Conservation (phyloP, 2,329 filamentous ascomycete species). For the Teratosphaeria pseudoeucalypti region DNA sequence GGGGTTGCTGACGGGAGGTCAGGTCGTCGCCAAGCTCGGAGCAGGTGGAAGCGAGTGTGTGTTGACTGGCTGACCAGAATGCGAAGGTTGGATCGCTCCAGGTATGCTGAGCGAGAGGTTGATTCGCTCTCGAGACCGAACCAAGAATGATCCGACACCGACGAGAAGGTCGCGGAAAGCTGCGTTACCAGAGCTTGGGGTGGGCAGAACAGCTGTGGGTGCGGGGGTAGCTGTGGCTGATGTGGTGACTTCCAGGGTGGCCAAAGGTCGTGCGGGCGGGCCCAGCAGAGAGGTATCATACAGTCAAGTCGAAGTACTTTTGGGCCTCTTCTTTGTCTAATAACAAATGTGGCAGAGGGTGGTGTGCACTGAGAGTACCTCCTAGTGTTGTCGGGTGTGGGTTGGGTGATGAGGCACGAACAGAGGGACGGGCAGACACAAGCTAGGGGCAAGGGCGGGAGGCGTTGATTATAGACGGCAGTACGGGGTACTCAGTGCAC, state of each 20-base stretch:
- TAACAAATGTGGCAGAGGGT: slow-evolving; percentile 15
- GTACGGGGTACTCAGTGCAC: neutral
- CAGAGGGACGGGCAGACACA: neutral
- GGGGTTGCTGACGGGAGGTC: neutral
- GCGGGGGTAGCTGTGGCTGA: neutral
- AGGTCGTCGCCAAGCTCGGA: neutral
- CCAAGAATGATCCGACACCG: neutral
- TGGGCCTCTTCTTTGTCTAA: slow-evolving; percentile 17
- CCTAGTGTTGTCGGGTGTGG: neutral
- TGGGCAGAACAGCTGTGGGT: neutral
- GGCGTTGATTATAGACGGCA: neutral
- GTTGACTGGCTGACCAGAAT: neutral
- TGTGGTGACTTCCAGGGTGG: neutral
- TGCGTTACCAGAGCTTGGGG: neutral
- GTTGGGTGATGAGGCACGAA: neutral
- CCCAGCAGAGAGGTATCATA: too few relatives aligned
- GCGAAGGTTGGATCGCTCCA: neutral
- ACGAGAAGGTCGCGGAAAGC: neutral
- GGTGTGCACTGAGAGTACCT: slow-evolving; percentile 1
- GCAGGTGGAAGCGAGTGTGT: neutral
- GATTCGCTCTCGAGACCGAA: neutral
- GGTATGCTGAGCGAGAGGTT: neutral
- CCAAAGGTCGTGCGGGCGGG: neutral
- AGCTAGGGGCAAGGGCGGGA: neutral
- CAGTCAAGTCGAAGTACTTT: neutral